Percentiles rank a stretch among this genome's conserved stretches.
Conservation (phyloP, 768 basidiomycete genomes). For the Bullera alba region DNA sequence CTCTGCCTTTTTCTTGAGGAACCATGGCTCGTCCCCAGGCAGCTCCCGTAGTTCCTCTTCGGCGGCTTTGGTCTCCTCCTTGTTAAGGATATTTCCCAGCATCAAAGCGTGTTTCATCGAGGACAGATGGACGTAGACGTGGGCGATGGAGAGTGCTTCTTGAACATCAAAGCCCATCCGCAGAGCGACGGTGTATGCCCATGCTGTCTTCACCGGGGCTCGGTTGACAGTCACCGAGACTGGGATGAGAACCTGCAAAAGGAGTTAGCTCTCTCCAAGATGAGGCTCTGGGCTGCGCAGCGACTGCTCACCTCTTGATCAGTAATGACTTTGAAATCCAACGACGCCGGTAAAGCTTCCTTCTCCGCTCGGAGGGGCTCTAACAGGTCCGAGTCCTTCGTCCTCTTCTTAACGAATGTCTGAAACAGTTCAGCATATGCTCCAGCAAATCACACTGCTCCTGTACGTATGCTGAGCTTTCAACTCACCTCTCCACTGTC, state of each 20-base stretch:
- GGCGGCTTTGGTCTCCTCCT: slow-evolving; percentile 56
- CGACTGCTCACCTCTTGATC: slow-evolving; percentile 37
- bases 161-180: slow-evolving; percentile 76
- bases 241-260: slow-evolving; percentile 54
- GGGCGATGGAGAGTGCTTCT: slow-evolving; percentile 88
- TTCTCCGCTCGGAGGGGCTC: slow-evolving; percentile 18
- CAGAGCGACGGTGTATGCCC: slow-evolving; percentile 81
- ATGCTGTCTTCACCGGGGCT: slow-evolving; percentile 89
- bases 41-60: slow-evolving; percentile 48
- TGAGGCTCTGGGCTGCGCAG: not conserved
- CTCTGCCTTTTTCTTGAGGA: slow-evolving; percentile 1
- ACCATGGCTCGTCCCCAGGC: slow-evolving; percentile 15
- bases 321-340: slow-evolving; percentile 29
- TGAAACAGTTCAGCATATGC: not conserved
- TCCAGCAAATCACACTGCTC: not conserved
- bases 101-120: slow-evolving; percentile 76
- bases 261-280: not conserved
- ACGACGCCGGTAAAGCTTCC: slow-evolving; percentile 9
- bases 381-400: slow-evolving; percentile 31
- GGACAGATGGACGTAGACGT: slow-evolving; percentile 89
- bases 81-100: slow-evolving; percentile 64
- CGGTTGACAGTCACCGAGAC: slow-evolving; percentile 73
- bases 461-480: slow-evolving; percentile 10
- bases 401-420: slow-evolving; percentile 27
- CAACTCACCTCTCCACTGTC: slow-evolving; percentile 26